Conservation (phyloP, 306 rosid genomes). For the Argentina anserina region DNA sequence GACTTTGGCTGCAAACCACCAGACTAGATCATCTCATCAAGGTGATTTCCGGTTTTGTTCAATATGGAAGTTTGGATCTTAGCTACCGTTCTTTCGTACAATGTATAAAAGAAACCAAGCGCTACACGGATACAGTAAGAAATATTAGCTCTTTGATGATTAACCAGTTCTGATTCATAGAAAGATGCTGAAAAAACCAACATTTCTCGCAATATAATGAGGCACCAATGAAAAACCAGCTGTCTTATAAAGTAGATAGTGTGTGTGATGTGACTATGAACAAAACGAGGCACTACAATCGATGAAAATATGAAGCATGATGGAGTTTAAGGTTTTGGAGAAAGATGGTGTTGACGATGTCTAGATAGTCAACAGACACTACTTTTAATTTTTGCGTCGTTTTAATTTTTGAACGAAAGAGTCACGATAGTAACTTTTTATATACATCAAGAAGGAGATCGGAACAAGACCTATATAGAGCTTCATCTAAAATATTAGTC, state of each 20-base stretch:
- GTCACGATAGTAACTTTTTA: too few relatives aligned
- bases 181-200: too few relatives aligned
- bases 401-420: too few relatives aligned
- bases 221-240: neutral
- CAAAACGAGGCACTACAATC: neutral
- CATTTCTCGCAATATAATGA: too few relatives aligned
- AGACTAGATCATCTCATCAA: neutral
- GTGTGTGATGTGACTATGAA: neutral
- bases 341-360: neutral
- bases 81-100: neutral
- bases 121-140: too few relatives aligned
- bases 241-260: neutral
- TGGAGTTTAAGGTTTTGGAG: neutral
- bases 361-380: too few relatives aligned
- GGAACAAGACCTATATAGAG: too few relatives aligned
- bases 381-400: too few relatives aligned
- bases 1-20: neutral
- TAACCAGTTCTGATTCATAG: too few relatives aligned
- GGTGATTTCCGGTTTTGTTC: neutral
- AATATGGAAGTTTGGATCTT: neutral
- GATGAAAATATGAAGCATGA: neutral
- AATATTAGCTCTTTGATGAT: too few relatives aligned
- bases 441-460: too few relatives aligned
- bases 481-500: too few relatives aligned
- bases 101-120: neutral